Base-by-base conservation (phyloP, 2,329 filamentous ascomycete genomes). In the Fusarium pininemorale region DNA sequence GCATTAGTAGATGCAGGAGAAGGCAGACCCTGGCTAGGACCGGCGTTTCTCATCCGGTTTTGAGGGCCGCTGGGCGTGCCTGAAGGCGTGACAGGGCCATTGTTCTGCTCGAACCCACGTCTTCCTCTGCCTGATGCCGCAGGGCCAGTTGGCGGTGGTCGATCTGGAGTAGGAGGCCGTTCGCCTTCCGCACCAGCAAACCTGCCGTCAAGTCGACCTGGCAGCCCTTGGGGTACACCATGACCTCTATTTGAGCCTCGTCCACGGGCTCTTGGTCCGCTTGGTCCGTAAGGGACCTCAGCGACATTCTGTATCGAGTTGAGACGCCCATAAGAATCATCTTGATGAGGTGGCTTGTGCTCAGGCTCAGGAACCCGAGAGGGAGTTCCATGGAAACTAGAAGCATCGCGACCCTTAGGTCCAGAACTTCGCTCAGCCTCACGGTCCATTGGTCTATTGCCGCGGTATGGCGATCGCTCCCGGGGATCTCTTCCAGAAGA, bases 271-370 rank as follows among this genome's bases (percentile, higher is more conserved):
- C 86, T 85, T 22, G 90, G 89, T 4, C 88, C 90, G n/a, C 86
- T 85, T 22, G 90, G 89, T 5, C 88, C 90, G n/a, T 87, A 87
- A 7, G 89, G 89, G 45, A 87, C 85, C 32, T 83, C 80, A 80
- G 85, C 76, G 38, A 84, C 80, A 30, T 84, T 83, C 55, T 86
- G 83, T 56, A 87, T 85, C 5, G 87, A 82, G 70, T 89, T 91
- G 54, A 92, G 83, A 5, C 90, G 88, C 35, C 90, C 90, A 75
- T 91, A 91, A 63, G 88, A 90, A 22, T 88, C 87, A 78, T 92
- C 90, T 72, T 90, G 87, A 69, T 88, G 86, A 62, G 83, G 84
- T 26, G 86, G 83, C 42, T 85, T 84, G 73, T 89, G 86, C 51
- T 90, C 88, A 7, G 82, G 74, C 37, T 91, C 89, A 5, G 81